Evolutionary conservation across 495 filamentous ascomycete genomes (phyloP).

Genomic region (Emericellopsis terricola): DNA sequence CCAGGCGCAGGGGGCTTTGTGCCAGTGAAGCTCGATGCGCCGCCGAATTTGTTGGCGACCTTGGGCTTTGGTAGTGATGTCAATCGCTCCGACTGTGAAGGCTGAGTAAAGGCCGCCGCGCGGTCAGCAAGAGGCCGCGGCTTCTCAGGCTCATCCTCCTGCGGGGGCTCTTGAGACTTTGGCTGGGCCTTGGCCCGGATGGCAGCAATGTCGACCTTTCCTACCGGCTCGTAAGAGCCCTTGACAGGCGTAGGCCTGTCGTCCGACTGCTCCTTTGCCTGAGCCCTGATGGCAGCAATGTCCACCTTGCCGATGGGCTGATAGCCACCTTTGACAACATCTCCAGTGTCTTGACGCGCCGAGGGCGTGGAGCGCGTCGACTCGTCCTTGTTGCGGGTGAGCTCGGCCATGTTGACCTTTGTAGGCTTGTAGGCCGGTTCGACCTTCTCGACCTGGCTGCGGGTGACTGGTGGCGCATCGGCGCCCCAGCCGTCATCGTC

Average conservation of each 20-base stretch:
- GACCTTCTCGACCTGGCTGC: slow-evolving; percentile 84
- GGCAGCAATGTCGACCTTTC: slow-evolving; percentile 88
- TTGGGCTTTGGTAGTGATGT: slow-evolving; percentile 87
- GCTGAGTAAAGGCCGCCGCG: slow-evolving; percentile 37
- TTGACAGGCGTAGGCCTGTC: slow-evolving; percentile 72
- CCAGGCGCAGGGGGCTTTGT: slow-evolving; percentile 75
- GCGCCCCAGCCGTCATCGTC: slow-evolving; percentile 78
- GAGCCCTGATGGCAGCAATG: slow-evolving; percentile 69
- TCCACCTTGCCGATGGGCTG: slow-evolving; percentile 93
- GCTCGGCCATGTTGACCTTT: slow-evolving; percentile 71
- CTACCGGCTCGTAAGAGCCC: slow-evolving; percentile 80
- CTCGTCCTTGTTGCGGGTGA: slow-evolving; percentile 49
- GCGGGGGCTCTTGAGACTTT: slow-evolving; percentile 16
- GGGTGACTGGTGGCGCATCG: slow-evolving; percentile 80
- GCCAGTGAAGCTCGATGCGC: slow-evolving; percentile 52
- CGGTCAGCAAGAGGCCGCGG: slow-evolving; percentile 46
- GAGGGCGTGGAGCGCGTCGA: slow-evolving; percentile 33
- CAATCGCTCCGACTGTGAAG: slow-evolving; percentile 51
- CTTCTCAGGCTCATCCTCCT: slow-evolving; percentile 22
- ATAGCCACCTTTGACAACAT: slow-evolving; percentile 79
- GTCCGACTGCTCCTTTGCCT: slow-evolving; percentile 53
- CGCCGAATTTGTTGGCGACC: slow-evolving; percentile 70
- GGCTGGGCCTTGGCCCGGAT: slow-evolving; percentile 70
- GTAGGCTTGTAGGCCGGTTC: slow-evolving; percentile 83
- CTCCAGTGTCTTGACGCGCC: slow-evolving; percentile 20